A percentile compares a stretch with the other conserved stretches of the same genome.
phyloP scores from a whole-genome alignment of 352 stramenopile species.

The Thalassiosira mediterranea region DNA sequence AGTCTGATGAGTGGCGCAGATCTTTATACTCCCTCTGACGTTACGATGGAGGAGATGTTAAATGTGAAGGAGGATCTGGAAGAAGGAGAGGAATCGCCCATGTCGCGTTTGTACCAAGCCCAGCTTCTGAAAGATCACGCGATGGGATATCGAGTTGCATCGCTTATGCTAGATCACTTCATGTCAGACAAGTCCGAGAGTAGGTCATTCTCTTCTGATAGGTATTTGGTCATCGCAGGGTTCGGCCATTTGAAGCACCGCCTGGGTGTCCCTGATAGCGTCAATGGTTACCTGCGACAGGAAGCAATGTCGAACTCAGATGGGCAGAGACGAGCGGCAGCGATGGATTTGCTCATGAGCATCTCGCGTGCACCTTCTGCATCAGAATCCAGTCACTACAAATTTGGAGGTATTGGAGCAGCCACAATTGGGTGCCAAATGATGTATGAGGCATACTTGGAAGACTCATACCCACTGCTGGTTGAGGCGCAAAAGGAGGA shows the following conservation, averaged over 20 bases:
- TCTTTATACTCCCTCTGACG: conserved; percentile 28
- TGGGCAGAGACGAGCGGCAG: neutral
- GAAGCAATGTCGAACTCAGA: conserved; percentile 18
- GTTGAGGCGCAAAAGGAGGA: conserved; percentile 3
- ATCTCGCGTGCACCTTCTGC: conserved; percentile 4
- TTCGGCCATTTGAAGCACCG: conserved; percentile 70
- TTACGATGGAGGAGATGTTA: conserved; percentile 4
- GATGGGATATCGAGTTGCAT: conserved; percentile 64
- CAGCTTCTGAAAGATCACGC: conserved; percentile 76
- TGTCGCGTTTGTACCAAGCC: conserved; percentile 58
- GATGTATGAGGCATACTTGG: conserved; percentile 53
- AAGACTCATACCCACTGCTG: conserved; percentile 40
- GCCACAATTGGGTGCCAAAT: conserved; percentile 45
- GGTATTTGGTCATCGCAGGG: conserved; percentile 68
- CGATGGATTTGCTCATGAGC: conserved; percentile 34
- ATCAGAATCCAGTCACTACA: neutral
- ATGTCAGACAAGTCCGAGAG: neutral
- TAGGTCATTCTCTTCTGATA: too few relatives aligned
- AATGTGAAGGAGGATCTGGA: too few relatives aligned
- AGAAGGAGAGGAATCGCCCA: conserved; percentile 24
- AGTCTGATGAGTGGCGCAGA: conserved; percentile 47
- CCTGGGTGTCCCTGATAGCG: conserved; percentile 68
- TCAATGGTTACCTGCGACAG: conserved; percentile 34
- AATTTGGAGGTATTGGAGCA: conserved; percentile 19
- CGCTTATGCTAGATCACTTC: conserved; percentile 36